A percentile compares a stretch with the other conserved stretches of the same genome.
Evolutionary conservation across 768 basidiomycete genomes (phyloP).

Genomic region (Lepiota venenata): DNA sequence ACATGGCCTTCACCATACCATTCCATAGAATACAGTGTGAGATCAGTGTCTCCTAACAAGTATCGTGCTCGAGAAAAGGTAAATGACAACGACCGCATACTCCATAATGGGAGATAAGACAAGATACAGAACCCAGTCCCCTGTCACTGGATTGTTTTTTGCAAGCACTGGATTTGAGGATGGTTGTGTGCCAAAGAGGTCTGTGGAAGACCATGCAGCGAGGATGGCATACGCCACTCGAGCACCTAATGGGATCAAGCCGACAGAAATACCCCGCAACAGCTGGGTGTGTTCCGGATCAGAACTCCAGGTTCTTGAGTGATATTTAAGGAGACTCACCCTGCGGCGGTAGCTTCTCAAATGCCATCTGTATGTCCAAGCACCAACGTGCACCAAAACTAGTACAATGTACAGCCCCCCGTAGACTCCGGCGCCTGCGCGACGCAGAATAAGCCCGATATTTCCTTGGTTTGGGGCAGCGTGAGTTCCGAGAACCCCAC

Average conservation of each 20-base stretch:
- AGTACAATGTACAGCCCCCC: slow-evolving; percentile 38
- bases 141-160: slow-evolving; percentile 54
- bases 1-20: too few species aligned
- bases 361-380: slow-evolving; percentile 44
- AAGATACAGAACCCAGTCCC: slow-evolving; percentile 57
- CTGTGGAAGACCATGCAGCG: slow-evolving; percentile 52
- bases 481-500: slow-evolving; percentile 41
- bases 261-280: slow-evolving; percentile 47
- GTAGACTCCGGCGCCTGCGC: slow-evolving; percentile 39
- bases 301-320: neutral
- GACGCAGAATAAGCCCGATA: slow-evolving; percentile 37
- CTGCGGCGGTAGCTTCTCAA: slow-evolving; percentile 42
- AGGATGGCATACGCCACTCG: slow-evolving; percentile 57
- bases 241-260: slow-evolving; percentile 59
- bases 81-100: slow-evolving; percentile 46
- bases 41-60: slow-evolving; percentile 28
- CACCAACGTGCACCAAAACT: slow-evolving; percentile 35
- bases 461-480: slow-evolving; percentile 27
- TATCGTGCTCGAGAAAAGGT: slow-evolving; percentile 42
- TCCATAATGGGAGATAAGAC: slow-evolving; percentile 62
- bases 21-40: neutral
- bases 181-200: slow-evolving; percentile 33
- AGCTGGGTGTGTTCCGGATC: slow-evolving; percentile 34
- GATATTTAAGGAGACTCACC: slow-evolving; percentile 26
- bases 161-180: slow-evolving; percentile 42